Conservation (phyloP, 495 filamentous ascomycete genomes). For the Penicillium robsamsonii region DNA sequence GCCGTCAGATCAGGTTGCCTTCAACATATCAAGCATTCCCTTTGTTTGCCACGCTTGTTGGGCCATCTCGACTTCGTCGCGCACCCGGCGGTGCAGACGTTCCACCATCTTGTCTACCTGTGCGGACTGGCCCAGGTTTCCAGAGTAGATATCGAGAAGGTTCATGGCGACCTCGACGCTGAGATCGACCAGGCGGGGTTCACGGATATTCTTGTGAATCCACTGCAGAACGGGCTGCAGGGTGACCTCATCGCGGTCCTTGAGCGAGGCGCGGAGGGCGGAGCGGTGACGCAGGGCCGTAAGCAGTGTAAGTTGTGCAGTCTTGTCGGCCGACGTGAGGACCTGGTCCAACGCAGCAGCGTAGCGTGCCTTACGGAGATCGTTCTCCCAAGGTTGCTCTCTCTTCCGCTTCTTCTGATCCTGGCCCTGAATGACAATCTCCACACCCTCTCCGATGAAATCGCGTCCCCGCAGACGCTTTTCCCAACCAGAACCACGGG, state of each 20-base stretch:
- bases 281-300: constrained; percentile 84
- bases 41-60: constrained; percentile 73
- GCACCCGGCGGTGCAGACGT: constrained; percentile 63
- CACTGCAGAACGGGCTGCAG: constrained; percentile 82
- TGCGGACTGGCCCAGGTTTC: constrained; percentile 69
- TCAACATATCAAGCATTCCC: constrained; percentile 82
- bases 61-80: constrained; percentile 72
- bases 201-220: constrained; percentile 71
- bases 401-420: constrained; percentile 55
- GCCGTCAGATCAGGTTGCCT: constrained; percentile 27
- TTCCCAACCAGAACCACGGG: constrained; percentile 65
- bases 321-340: constrained; percentile 54
- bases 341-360: constrained; percentile 74
- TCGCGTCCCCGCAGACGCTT: constrained; percentile 73
- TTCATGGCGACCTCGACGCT: constrained; percentile 77
- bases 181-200: constrained; percentile 73
- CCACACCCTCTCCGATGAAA: constrained; percentile 78
- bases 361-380: constrained; percentile 77
- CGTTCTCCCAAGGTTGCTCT: constrained; percentile 73
- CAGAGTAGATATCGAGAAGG: constrained; percentile 81
- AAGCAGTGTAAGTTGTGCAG: constrained; percentile 70
- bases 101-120: constrained; percentile 68
- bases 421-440: constrained; percentile 82
- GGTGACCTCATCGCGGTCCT: constrained; percentile 75
- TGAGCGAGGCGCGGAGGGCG: constrained; percentile 76